A percentile compares a stretch with the other conserved stretches of the same genome.
Evolutionary conservation across 1,284 basidiomycete genomes (phyloP).

Genomic region (Rhodotorula glutinis): DNA sequence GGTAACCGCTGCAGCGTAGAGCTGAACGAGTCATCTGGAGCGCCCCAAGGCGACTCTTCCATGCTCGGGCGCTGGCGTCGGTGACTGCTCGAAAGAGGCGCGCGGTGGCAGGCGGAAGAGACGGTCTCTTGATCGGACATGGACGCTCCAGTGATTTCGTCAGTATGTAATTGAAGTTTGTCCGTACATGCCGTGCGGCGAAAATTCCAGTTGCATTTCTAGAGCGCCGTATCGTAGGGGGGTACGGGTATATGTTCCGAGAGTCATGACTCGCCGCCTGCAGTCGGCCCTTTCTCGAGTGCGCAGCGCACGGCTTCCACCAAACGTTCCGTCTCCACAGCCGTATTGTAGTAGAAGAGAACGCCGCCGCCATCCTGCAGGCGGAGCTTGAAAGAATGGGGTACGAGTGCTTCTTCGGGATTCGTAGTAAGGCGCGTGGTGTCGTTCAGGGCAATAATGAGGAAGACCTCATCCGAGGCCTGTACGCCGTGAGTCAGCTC

Average conservation of each 20-base stretch:
- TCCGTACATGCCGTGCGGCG: too few relatives aligned
- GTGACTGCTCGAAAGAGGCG: too few relatives aligned
- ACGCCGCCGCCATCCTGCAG: conserved; percentile 16
- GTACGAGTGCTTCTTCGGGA: conserved; percentile 26
- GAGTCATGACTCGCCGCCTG: too few relatives aligned
- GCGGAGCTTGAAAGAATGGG: conserved; percentile 24
- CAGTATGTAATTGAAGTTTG: too few relatives aligned
- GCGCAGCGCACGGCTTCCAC: conserved; percentile 18
- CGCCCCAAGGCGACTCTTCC: conserved; percentile 27
- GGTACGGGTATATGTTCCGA: too few relatives aligned
- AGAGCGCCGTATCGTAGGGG: too few relatives aligned
- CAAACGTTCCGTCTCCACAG: conserved; percentile 24
- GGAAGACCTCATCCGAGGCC: conserved; percentile 13
- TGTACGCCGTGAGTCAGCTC: background rate
- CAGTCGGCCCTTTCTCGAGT: too few relatives aligned
- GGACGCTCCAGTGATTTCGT: too few relatives aligned
- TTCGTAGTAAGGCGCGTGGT: conserved; percentile 5
- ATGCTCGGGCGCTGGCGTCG: background rate
- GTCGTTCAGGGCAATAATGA: background rate
- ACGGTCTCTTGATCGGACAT: too few relatives aligned
- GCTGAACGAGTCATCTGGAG: background rate
- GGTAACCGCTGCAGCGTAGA: background rate
- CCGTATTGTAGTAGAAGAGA: conserved; percentile 21
- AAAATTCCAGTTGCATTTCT: too few relatives aligned
- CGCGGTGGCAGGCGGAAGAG: too few relatives aligned